Evolutionary conservation across 352 stramenopile genomes (phyloP).

Genomic region (Phytophthora ramorum): DNA sequence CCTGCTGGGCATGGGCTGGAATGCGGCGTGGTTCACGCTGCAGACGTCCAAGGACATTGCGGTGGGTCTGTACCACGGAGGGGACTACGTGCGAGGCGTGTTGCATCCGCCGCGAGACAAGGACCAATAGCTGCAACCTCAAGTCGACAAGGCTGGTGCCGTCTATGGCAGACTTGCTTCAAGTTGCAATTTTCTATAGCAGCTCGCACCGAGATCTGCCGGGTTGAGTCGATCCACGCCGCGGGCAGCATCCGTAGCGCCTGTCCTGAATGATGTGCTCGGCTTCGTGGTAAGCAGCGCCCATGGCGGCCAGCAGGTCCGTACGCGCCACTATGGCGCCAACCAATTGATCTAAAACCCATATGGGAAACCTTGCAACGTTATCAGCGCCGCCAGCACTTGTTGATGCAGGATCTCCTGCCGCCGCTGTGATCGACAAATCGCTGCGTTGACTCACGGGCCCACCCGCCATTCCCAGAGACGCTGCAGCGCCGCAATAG

Average conservation of each 20-base stretch:
- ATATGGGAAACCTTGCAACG: not conserved
- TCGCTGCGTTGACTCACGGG: not conserved
- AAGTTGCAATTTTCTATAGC: not conserved
- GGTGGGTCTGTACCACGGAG: conserved; percentile 48
- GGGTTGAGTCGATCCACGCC: too few relatives aligned
- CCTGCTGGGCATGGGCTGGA: conserved; percentile 42
- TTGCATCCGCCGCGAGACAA: conserved; percentile 32
- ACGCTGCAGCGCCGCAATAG: not conserved
- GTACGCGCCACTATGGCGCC: too few relatives aligned
- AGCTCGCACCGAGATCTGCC: not conserved
- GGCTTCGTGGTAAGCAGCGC: too few relatives aligned
- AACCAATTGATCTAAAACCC: not conserved
- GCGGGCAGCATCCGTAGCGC: not conserved
- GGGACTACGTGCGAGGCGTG: conserved; percentile 48
- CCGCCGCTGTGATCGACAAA: not conserved
- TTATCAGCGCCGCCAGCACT: not conserved
- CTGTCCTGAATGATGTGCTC: too few relatives aligned
- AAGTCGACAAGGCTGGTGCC: too few relatives aligned
- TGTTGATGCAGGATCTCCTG: not conserved
- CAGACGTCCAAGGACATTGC: conserved; percentile 55
- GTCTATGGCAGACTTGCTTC: not conserved
- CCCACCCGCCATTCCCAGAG: not conserved
- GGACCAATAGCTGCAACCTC: conserved; percentile 9
- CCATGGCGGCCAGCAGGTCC: too few relatives aligned
- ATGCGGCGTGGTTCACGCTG: conserved; percentile 52